These are phyloP conservation scores for Cornus controversa DNA, from an alignment of 148 eudicot species.

Conservation along the genomic window DNA sequence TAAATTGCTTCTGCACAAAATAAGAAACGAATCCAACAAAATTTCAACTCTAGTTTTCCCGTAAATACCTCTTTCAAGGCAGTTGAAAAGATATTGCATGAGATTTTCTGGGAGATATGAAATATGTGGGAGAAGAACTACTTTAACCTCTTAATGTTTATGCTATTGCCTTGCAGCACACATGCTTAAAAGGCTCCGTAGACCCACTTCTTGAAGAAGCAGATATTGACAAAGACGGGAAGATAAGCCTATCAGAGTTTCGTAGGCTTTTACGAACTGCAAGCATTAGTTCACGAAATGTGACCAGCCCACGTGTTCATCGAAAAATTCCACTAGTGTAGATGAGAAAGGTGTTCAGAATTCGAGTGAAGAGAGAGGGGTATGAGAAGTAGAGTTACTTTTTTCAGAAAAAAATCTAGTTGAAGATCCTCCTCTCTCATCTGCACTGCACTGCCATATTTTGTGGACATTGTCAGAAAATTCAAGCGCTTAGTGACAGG, in stretches of 20 bases:
- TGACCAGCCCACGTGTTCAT: constrained; percentile 36
- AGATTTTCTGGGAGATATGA: neutral
- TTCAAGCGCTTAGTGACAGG: neutral
- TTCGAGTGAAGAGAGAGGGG: neutral
- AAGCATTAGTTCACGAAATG: constrained; percentile 58
- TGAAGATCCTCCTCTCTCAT: constrained; percentile 10
- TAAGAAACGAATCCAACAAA: too few species aligned
- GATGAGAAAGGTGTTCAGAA: neutral
- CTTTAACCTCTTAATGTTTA: neutral
- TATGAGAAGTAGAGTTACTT: neutral
- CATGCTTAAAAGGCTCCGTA: constrained; percentile 85
- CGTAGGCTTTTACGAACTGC: constrained; percentile 89
- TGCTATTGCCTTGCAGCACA: constrained; percentile 51
- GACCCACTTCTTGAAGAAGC: constrained; percentile 95
- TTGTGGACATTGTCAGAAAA: neutral
- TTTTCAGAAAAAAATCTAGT: neutral
- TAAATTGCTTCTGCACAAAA: too few species aligned
- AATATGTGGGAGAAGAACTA: neutral
- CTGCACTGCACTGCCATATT: neutral
- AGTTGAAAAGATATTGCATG: neutral
- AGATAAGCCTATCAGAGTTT: constrained; percentile 84
- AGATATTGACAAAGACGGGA: constrained; percentile 89
- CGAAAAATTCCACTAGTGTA: constrained; percentile 12
- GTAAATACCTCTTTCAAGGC: neutral
- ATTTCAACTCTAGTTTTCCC: too few species aligned